Base-by-base conservation (phyloP, 2,329 filamentous ascomycete species). In the Xylariales sp. region DNA sequence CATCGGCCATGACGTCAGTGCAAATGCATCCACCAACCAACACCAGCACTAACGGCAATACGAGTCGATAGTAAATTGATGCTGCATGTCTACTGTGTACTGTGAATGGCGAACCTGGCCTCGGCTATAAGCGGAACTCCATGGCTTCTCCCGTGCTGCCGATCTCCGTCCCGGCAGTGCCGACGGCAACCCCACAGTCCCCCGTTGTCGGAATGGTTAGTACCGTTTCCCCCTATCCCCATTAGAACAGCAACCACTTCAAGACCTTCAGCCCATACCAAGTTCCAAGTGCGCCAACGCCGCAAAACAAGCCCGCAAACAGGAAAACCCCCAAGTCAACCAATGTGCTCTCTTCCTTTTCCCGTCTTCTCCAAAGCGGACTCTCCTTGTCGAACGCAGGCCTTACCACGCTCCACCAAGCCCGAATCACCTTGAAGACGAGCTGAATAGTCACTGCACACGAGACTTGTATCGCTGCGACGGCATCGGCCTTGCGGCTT, bases 341-440 rank as follows among this genome's bases (percentile, higher is more conserved):
- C 48, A 50, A 52, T 24, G 51, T 54, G 39, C 46, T 54, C 42
- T 48, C 32, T 15, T 50, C 45, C 37, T 24, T 43, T 15, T 46
- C 38, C 29, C 46, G 43, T 12, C 57, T 47, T 31, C 16, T 46
- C 55, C 55, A 54, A 5, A 58, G 41, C 5, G 46, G 48, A 37
- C 55, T 56, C 11, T 45, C 36, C 36, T 41, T 40, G 22, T 59
- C 51, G 31, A 60, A 56, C 5, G 49, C 56, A 21, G 56, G 57
- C 25, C 40, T 34, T 7, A 50, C 50, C 28, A 47, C 31, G 11
- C 36, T 38, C 54, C 54, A 59, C 51, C 51, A 58, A 3, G 49
- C 49, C 25, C 43, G 47, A 15, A 44, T 44, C 3, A 24, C 19
- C 0, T 14, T 28, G 8, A 21, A n/a, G 24, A 41, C 7, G 12